phyloP scores from a whole-genome alignment of 371 early-diverging fungal species.

The Dentiscutata heterogama region DNA sequence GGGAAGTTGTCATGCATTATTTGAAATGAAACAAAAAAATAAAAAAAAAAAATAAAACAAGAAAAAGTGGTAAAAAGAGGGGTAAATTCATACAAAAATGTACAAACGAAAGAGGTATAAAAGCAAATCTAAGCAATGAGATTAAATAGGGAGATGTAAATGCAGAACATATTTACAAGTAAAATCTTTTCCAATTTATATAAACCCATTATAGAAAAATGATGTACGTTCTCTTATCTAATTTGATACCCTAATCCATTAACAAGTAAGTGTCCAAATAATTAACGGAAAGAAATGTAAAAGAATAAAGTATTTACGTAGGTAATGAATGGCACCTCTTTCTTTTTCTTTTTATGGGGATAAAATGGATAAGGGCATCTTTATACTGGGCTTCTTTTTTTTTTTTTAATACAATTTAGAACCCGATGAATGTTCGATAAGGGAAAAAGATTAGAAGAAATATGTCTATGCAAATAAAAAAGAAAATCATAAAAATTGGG shows the following conservation, averaged over 20 bases:
- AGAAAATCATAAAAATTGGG: neutral
- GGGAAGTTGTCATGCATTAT: neutral
- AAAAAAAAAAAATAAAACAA: neutral
- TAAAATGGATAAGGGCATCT: neutral
- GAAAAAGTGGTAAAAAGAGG: no score
- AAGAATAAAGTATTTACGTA: no score
- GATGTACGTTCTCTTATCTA: no score
- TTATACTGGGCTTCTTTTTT: no score
- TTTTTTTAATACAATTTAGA: no score
- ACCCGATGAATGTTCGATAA: no score
- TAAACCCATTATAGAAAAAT: no score
- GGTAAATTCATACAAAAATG: constrained; percentile 25
- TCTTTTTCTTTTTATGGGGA: neutral
- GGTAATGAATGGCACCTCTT: neutral
- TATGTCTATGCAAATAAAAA: constrained; percentile 35
- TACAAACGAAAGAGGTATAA: constrained; percentile 21
- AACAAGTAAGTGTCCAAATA: neutral
- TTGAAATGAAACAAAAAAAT: neutral
- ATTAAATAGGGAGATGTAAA: neutral
- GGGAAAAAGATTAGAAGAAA: constrained; percentile 28
- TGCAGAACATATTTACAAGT: constrained; percentile 33
- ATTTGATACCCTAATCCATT: no score
- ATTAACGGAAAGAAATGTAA: neutral
- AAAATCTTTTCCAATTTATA: constrained; percentile 17
- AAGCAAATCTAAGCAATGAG: constrained; percentile 8